Conservation (phyloP, 1,139 yeast species). For the Blastobotrys malaysiensis region DNA sequence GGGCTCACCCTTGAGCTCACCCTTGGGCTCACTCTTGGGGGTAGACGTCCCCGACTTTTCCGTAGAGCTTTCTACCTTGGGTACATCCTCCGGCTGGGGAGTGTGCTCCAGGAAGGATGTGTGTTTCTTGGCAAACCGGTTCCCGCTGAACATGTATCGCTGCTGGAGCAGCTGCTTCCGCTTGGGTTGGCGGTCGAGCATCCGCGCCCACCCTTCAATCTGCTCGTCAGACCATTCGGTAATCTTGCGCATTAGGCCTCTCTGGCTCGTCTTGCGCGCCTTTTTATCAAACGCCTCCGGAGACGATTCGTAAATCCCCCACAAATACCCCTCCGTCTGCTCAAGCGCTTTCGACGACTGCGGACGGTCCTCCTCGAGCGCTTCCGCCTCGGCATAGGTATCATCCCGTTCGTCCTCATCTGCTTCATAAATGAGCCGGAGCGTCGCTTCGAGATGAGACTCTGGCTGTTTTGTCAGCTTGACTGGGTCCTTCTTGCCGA, state of each 20-base stretch:
- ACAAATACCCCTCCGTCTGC: constrained; percentile 48
- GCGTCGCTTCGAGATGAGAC: constrained; percentile 46
- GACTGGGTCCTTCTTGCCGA: constrained; percentile 29
- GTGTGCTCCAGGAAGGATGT: constrained; percentile 1
- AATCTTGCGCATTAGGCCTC: constrained; percentile 48
- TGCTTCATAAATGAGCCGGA: constrained; percentile 54
- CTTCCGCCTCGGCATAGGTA: constrained; percentile 72
- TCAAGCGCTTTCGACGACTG: constrained; percentile 22
- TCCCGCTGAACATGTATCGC: constrained; percentile 42
- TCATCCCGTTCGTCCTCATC: constrained; percentile 83
- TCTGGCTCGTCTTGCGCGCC: constrained; percentile 46
- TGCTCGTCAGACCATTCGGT: constrained; percentile 83
- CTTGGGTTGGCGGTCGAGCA: constrained; percentile 61
- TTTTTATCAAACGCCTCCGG: constrained; percentile 48
- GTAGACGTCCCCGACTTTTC: no score
- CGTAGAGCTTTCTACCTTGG: neutral
- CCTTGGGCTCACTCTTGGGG: no score
- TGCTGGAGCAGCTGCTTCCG: constrained; percentile 49
- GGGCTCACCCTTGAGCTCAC: neutral
- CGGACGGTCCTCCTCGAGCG: constrained; percentile 19
- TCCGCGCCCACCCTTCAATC: constrained; percentile 87
- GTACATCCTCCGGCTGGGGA: neutral
- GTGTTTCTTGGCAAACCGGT: constrained; percentile 3
- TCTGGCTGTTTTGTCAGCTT: constrained; percentile 43
- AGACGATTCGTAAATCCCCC: constrained; percentile 45